phyloP scores from a whole-genome alignment of 1,139 yeast genomes.

The Schwanniomyces etchellsii region DNA sequence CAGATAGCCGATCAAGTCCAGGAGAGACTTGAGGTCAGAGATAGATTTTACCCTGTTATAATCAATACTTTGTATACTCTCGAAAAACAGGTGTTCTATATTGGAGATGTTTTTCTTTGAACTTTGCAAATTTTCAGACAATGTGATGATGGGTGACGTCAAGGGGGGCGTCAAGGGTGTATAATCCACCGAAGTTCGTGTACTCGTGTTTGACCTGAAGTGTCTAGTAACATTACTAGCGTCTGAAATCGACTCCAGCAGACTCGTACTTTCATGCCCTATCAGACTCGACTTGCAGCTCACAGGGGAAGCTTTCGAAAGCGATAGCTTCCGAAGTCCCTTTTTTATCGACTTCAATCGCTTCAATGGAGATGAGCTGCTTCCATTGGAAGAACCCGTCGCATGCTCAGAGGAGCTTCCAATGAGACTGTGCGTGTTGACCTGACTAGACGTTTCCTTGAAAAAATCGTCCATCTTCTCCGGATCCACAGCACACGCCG shows the following conservation, averaged over 20 bases:
- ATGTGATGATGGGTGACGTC: slow-evolving; percentile 36
- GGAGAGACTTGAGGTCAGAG: slow-evolving; percentile 21
- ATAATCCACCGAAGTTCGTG: not conserved
- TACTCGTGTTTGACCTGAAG: too few relatives aligned
- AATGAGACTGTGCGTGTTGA: slow-evolving; percentile 14
- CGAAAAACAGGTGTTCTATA: slow-evolving; percentile 36
- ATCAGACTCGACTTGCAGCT: slow-evolving; percentile 31
- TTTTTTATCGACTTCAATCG: slow-evolving; percentile 34
- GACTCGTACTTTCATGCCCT: slow-evolving; percentile 1
- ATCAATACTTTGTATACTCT: slow-evolving; percentile 10
- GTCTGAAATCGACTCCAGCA: not conserved
- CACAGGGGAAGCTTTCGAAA: slow-evolving; percentile 28
- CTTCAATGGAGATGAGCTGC: slow-evolving; percentile 19
- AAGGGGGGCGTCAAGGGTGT: slow-evolving; percentile 28
- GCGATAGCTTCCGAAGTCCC: slow-evolving; percentile 18
- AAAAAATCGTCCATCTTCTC: not conserved
- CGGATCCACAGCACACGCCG: not conserved
- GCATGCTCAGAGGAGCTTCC: too few relatives aligned
- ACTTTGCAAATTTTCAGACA: slow-evolving; percentile 30
- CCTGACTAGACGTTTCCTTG: slow-evolving; percentile 5
- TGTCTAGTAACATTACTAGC: slow-evolving; percentile 1
- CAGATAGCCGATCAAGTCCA: slow-evolving; percentile 29
- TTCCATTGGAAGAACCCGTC: not conserved
- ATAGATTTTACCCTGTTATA: slow-evolving; percentile 15
- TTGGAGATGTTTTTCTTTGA: slow-evolving; percentile 25